Evolutionary conservation across 768 basidiomycete species (phyloP), one percentile per base, ranked within the genome.

Genomic region (Kwoniella pini): DNA sequence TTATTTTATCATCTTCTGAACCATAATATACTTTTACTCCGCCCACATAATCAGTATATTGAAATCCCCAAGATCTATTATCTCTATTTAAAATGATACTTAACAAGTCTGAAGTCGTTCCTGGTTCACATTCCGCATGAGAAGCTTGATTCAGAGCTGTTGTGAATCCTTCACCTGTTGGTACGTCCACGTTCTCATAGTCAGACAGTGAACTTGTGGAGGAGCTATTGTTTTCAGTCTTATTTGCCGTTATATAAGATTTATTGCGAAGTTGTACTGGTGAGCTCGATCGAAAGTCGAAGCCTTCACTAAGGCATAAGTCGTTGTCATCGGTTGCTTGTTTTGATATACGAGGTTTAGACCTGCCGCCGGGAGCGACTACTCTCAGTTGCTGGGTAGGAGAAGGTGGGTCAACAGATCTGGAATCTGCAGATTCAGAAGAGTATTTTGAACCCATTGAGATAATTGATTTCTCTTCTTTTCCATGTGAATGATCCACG

Each of bases 101-200:
- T 61, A 97, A 75, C 15, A 99, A 84, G 79, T 99, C 96, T 57
- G 86, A 84, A 69, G 95, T 91, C 0, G 89, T 90, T 48, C 96
- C 94, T 65, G 87, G 88, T 24, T 91, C 85, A 4, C 91, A 92
- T 76, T 98, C 95, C 2, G 94, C 88, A 76, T 99, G 94, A 0
- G 92, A 94, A 0, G 95, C 95, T 22, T 91, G 90, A 42, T 94
- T 86, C 30, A 99, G 83, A 2, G 92, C 92, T 60, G 89, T 91
- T 33, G 88, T 91, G n/a, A 97, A 67, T 2, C 67, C 54, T 9
- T 68, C 53, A 22, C 60, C 60, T 7, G 59, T 44, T 2, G 62
- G 63, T 24, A 53, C 58, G 22, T 28, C 22, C 21, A 22, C 6
- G 10, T 17, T 17, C 27, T 50, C 44, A 26, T 46, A 24, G 13